Conservation (phyloP, 2,329 filamentous ascomycete species). For the Neopestalotiopsis rosae region DNA sequence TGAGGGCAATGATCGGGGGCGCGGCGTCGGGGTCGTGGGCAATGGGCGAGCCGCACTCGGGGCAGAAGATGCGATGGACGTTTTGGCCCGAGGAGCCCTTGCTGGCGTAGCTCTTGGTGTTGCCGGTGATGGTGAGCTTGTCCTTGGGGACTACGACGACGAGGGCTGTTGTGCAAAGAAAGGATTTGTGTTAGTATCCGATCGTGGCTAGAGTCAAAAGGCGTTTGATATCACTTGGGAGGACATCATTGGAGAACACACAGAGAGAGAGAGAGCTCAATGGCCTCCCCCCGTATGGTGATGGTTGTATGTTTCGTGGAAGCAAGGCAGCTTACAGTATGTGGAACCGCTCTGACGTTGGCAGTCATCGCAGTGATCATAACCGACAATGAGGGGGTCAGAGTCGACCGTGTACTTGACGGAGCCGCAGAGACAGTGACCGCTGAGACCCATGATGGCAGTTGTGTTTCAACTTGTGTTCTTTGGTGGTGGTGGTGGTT, state of each 20-base stretch:
- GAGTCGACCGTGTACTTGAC: constrained; percentile 68
- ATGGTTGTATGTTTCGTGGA: background rate
- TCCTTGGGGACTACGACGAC: constrained; percentile 70
- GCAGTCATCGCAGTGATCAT: constrained; percentile 77
- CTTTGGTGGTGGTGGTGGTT: background rate
- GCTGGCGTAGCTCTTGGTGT: constrained; percentile 68
- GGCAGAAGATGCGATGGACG: constrained; percentile 73
- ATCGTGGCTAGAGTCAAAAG: no score
- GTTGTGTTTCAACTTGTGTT: background rate
- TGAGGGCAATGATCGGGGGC: constrained; percentile 72
- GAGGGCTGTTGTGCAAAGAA: constrained; percentile 52
- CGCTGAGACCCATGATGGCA: constrained; percentile 66
- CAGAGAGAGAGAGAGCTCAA: background rate
- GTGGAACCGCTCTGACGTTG: constrained; percentile 73
- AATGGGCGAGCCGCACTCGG: constrained; percentile 72
- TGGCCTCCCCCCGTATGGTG: background rate
- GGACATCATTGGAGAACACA: background rate
- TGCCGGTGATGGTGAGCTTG: constrained; percentile 66
- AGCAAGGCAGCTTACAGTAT: constrained; percentile 57
- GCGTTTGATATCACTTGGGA: no score
- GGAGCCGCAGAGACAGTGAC: constrained; percentile 74
- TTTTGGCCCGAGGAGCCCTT: constrained; percentile 64
- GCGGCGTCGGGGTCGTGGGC: constrained; percentile 74
- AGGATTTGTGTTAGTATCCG: constrained; percentile 20
- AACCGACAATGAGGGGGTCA: constrained; percentile 51